phyloP scores from a whole-genome alignment of 2,329 filamentous ascomycete genomes.

The Penicillium sp. region DNA sequence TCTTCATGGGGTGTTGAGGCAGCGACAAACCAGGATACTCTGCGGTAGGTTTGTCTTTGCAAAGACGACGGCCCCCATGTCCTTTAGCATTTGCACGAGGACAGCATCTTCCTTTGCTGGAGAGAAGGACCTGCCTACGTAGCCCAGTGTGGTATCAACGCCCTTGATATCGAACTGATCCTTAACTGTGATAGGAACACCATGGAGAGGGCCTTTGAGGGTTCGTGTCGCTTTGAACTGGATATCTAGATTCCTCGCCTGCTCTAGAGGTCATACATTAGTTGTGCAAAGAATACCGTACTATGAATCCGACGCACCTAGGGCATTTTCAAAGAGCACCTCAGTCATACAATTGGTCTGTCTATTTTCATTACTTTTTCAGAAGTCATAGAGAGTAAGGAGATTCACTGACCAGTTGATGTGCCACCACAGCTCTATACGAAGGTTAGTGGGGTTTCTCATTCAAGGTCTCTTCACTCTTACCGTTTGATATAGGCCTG shows the following conservation, averaged over 20 bases:
- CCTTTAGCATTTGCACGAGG: constrained; percentile 47
- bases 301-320: no score
- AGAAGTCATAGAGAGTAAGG: background rate
- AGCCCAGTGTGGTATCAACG: constrained; percentile 55
- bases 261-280: no score
- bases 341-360: constrained; percentile 40
- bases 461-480: background rate
- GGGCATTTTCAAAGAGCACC: constrained; percentile 33
- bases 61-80: constrained; percentile 50
- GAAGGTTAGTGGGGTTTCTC: background rate
- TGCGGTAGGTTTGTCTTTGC: constrained; percentile 51
- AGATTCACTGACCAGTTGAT: constrained; percentile 22
- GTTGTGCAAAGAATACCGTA: no score
- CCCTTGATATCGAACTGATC: constrained; percentile 60
- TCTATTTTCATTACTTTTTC: constrained; percentile 18
- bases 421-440: constrained; percentile 26
- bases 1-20: no score
- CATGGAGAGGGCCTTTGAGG: constrained; percentile 49
- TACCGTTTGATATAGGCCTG: constrained; percentile 35
- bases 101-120: constrained; percentile 49
- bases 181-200: constrained; percentile 54
- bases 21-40: constrained; percentile 47
- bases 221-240: constrained; percentile 31
- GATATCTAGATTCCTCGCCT: constrained; percentile 30
- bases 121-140: constrained; percentile 48